Percentiles rank a stretch among this genome's conserved stretches.
phyloP scores from a whole-genome alignment of 1,284 basidiomycete species.

The Marasmius sp. region DNA sequence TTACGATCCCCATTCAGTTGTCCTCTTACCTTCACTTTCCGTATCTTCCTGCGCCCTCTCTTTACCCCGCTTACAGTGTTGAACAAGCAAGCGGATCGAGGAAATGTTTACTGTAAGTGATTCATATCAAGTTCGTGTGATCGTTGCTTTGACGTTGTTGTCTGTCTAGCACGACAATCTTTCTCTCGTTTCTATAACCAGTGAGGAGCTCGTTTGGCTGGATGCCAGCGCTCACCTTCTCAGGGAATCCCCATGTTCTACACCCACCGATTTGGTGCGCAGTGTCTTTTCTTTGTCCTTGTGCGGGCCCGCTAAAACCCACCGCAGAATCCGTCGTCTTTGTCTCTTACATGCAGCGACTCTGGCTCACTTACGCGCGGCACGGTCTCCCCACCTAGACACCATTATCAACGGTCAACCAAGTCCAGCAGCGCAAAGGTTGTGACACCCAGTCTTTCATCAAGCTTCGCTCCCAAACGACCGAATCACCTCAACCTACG shows the following conservation, averaged over 20 bases:
- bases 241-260: constrained; percentile 4
- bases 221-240: constrained; percentile 34
- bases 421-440: constrained; percentile 17
- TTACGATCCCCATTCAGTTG: constrained; percentile 16
- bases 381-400: constrained; percentile 6
- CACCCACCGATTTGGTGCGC: constrained; percentile 5
- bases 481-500: neutral
- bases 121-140: constrained; percentile 14
- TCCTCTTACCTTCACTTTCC: constrained; percentile 4
- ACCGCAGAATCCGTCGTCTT: constrained; percentile 2
- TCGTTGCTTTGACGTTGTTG: constrained; percentile 15
- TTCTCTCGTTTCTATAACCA: constrained; percentile 32
- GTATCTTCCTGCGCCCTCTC: constrained; percentile 17
- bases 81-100: constrained; percentile 4
- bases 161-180: constrained; percentile 26
- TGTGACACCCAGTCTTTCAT: neutral
- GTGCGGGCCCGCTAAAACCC: neutral
- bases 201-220: constrained; percentile 47
- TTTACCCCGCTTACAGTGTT: constrained; percentile 13
- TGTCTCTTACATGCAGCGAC: neutral
- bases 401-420: constrained; percentile 16
- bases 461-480: neutral
- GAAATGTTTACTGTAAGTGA: constrained; percentile 26
- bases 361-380: constrained; percentile 1
- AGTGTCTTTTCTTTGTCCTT: neutral